Evolutionary conservation across 2,329 filamentous ascomycete species (phyloP).

Genomic region (Scopulariopsis brevicaulis): DNA sequence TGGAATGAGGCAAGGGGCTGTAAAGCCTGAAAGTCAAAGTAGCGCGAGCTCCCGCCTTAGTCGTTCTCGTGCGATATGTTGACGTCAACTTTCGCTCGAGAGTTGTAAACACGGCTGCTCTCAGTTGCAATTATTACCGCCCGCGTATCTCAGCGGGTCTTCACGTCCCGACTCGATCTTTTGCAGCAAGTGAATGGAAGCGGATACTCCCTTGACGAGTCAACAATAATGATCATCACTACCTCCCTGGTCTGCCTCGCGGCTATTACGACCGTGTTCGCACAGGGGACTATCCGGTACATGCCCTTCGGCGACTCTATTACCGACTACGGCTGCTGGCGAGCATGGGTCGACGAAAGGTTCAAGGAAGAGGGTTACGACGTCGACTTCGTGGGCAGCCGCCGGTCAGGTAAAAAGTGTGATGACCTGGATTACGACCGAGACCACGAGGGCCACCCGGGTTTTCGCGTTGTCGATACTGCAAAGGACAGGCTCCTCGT

Average conservation of each 20-base stretch:
- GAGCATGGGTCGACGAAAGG: not conserved
- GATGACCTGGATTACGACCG: conserved; percentile 3
- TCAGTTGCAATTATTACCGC: too few relatives aligned
- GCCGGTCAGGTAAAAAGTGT: not conserved
- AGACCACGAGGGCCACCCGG: conserved; percentile 5
- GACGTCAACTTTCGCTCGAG: too few relatives aligned
- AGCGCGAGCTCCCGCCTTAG: too few relatives aligned
- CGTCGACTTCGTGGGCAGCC: conserved; percentile 5
- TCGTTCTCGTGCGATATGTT: too few relatives aligned
- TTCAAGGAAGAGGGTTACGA: not conserved
- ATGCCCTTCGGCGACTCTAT: conserved; percentile 4
- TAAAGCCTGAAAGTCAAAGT: too few relatives aligned
- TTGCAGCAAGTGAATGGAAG: too few relatives aligned
- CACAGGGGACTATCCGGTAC: not conserved
- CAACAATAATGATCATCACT: not conserved
- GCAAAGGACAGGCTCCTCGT: conserved; percentile 2
- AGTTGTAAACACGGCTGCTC: too few relatives aligned
- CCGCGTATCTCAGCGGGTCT: too few relatives aligned
- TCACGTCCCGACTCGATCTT: too few relatives aligned
- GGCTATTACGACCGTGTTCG: not conserved
- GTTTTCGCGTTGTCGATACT: conserved; percentile 1
- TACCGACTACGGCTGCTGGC: conserved; percentile 3
- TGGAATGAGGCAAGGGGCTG: too few relatives aligned
- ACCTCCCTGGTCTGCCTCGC: not conserved
- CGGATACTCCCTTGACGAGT: not conserved